Evolutionary conservation across 2,329 filamentous ascomycete species (phyloP).

Genomic region (Xylaria polymorpha): DNA sequence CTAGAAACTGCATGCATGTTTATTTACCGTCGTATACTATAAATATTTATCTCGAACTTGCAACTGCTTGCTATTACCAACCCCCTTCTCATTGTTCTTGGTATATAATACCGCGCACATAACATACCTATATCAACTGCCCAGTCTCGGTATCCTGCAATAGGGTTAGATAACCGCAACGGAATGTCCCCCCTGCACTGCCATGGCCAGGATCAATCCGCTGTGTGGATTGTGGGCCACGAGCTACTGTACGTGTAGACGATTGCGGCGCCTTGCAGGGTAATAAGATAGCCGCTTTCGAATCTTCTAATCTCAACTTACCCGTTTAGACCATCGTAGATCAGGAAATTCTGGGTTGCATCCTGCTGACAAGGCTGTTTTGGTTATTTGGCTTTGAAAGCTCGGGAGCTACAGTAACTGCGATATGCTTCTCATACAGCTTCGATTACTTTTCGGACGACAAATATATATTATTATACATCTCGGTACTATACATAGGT

Average conservation of each 20-base stretch:
- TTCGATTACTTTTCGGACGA: not conserved
- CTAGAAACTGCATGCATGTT: not conserved
- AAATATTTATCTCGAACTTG: not conserved
- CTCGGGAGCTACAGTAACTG: not conserved
- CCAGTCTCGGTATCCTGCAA: slow-evolving; percentile 26
- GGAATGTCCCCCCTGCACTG: slow-evolving; percentile 42
- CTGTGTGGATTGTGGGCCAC: slow-evolving; percentile 39
- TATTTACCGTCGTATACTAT: not conserved
- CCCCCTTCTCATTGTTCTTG: not conserved
- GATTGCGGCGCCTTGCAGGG: slow-evolving; percentile 36
- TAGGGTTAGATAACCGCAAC: slow-evolving; percentile 32
- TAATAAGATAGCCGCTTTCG: slow-evolving; percentile 10
- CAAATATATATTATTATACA: not conserved
- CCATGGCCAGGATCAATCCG: slow-evolving; percentile 40
- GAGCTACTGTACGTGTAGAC: slow-evolving; percentile 19
- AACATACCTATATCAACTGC: not conserved
- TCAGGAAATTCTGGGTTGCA: not conserved
- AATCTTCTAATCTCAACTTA: slow-evolving; percentile 7
- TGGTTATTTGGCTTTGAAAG: not conserved
- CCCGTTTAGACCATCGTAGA: slow-evolving; percentile 1
- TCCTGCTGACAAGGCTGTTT: not conserved
- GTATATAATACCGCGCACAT: not conserved
- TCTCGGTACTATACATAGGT: slow-evolving; percentile 6
- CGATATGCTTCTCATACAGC: not conserved
- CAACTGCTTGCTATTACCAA: not conserved